A percentile compares a stretch with the other conserved stretches of the same genome.
Conservation (phyloP, 2,329 filamentous ascomycete species). For the Lasiodiplodia sp. region DNA sequence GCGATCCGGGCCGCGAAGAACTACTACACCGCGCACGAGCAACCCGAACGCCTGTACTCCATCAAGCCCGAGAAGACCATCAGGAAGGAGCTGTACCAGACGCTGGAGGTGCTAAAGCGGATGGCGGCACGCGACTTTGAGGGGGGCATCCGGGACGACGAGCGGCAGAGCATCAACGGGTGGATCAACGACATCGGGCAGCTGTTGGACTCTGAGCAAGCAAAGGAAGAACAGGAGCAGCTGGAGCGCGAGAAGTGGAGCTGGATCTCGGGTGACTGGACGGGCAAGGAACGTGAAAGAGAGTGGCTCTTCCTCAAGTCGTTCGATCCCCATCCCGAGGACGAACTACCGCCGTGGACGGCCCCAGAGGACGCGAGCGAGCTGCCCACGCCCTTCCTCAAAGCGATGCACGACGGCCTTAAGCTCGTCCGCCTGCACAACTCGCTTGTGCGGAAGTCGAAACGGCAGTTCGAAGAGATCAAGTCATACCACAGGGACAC, state of each 20-base stretch:
- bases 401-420: constrained; percentile 77
- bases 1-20: constrained; percentile 96
- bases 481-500: constrained; percentile 91
- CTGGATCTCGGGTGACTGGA: constrained; percentile 80
- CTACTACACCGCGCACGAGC: constrained; percentile 93
- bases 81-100: constrained; percentile 80
- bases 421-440: constrained; percentile 90
- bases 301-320: constrained; percentile 83
- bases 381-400: constrained; percentile 77
- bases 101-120: constrained; percentile 89
- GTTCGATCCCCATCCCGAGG: constrained; percentile 65
- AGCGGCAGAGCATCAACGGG: constrained; percentile 74
- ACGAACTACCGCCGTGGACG: constrained; percentile 73
- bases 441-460: constrained; percentile 81
- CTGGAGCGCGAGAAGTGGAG: constrained; percentile 76
- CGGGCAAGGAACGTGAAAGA: constrained; percentile 76
- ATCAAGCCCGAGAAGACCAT: constrained; percentile 90
- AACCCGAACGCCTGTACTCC: constrained; percentile 81
- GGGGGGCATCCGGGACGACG: constrained; percentile 79
- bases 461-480: constrained; percentile 87
- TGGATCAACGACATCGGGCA: constrained; percentile 83
- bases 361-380: constrained; percentile 58
- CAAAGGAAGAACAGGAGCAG: constrained; percentile 76
- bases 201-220: constrained; percentile 79
- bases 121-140: constrained; percentile 89